Conservation (phyloP, 2,329 filamentous ascomycete genomes). For the Ophiostoma sp. region DNA sequence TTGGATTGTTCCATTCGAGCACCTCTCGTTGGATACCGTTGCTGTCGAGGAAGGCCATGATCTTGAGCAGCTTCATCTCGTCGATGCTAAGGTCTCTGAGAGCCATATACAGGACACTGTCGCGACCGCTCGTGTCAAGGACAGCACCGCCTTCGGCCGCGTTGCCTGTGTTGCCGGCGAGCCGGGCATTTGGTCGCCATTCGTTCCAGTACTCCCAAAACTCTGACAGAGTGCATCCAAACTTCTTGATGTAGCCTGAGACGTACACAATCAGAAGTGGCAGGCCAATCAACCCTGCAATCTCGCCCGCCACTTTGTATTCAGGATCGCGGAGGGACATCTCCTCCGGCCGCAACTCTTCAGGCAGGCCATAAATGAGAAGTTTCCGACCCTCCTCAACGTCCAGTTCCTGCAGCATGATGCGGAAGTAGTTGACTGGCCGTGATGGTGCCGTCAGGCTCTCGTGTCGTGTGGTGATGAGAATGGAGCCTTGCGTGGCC, state of each 20-base stretch:
- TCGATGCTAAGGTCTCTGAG: constrained; percentile 26
- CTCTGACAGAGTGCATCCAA: constrained; percentile 26
- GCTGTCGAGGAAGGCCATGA: constrained; percentile 29
- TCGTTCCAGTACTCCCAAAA: constrained; percentile 31
- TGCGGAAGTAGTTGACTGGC: constrained; percentile 29
- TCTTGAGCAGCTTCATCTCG: constrained; percentile 27
- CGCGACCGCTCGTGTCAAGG: not conserved
- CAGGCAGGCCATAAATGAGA: constrained; percentile 25
- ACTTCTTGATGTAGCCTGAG: constrained; percentile 28
- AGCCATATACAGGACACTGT: constrained; percentile 24
- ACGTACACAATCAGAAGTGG: constrained; percentile 29
- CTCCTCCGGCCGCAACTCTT: constrained; percentile 25
- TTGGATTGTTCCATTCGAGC: constrained; percentile 26
- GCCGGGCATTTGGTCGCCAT: constrained; percentile 23
- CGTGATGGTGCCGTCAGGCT: constrained; percentile 28
- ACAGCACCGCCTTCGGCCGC: not conserved
- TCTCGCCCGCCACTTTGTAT: constrained; percentile 27
- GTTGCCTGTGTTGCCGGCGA: not conserved
- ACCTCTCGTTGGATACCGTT: constrained; percentile 28
- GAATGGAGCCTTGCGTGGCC: constrained; percentile 27
- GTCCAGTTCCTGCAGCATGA: constrained; percentile 21
- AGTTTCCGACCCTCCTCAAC: constrained; percentile 28
- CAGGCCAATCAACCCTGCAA: constrained; percentile 23
- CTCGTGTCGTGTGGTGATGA: constrained; percentile 28
- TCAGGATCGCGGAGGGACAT: constrained; percentile 26